Evolutionary conservation across 148 eudicot genomes (phyloP).

Genomic region (Silene conica): DNA sequence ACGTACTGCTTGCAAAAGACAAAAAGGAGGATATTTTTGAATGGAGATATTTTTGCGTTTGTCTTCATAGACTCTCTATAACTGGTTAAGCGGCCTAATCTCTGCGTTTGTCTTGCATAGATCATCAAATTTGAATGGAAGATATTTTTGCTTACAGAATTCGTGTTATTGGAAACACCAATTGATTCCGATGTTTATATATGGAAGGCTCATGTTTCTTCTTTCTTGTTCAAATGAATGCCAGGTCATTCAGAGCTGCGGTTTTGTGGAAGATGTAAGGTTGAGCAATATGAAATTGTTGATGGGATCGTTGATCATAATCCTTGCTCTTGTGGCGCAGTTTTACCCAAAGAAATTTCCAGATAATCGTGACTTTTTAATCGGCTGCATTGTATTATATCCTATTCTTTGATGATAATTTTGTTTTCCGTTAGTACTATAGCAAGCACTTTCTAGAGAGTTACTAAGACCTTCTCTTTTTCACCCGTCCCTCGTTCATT

Average conservation of each 20-base stretch:
- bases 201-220: background rate
- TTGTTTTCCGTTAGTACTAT: background rate
- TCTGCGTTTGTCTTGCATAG: background rate
- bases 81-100: background rate
- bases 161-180: background rate
- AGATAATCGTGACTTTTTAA: constrained; percentile 56
- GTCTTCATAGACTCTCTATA: background rate
- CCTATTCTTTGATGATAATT: constrained; percentile 40
- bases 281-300: constrained; percentile 70
- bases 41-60: too few species aligned
- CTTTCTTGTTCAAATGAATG: constrained; percentile 8
- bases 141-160: background rate
- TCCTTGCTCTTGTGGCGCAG: constrained; percentile 80
- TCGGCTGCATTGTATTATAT: constrained; percentile 77
- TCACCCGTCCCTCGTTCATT: too few species aligned
- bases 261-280: constrained; percentile 80
- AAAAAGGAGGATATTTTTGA: too few species aligned
- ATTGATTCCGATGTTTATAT: background rate
- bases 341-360: constrained; percentile 87
- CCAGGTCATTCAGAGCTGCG: constrained; percentile 66
- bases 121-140: background rate
- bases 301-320: constrained; percentile 63
- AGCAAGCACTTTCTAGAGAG: background rate
- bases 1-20: too few species aligned
- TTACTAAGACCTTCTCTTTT: too few species aligned